Base-by-base conservation (phyloP, 1,284 basidiomycete species). In the Trichosporon sp. region DNA sequence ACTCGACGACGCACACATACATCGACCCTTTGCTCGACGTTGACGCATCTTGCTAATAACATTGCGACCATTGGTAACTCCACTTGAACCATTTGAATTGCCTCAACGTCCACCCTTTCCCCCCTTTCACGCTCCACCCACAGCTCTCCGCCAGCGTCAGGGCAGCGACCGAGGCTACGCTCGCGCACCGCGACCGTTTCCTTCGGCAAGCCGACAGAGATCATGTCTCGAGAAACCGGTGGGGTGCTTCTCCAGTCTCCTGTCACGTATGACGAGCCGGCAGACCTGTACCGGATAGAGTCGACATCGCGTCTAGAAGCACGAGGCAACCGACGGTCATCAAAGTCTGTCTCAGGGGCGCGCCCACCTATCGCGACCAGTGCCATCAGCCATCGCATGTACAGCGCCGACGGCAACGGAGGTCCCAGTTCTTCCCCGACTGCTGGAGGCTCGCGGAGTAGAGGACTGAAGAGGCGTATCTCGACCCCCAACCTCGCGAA, bases 381-480 rank as follows among this genome's bases (percentile, higher is more conserved):
- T 40, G 70, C 71, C 37, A 32, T 63, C 59, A 63, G 43, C 35
- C 68, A 65, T 68, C 70, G 19, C 69, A 63, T 63, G 59, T 63
- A 74, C 71, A 40, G 68, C 59, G 66, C n/a, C 31, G 59, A 63
- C 21, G 51, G 68, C 21, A 61, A 67, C 12, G 69, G 65, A 2
- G 67, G 46, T 14, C 65, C 72, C 16, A 67, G 48, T 66, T 19
- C 37, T 67, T 46, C 65, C 43, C 64, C 68, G 38, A 48, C 19
- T 7, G 38, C 68, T 16, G 70, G 67, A n/a, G 67, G 64, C 10
- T 66, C 65, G 10, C 71, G 70, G 0, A 59, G 65, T 31, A 67
- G 78, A 19, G 80, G 78, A 1, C 65, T 83, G 11, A 82, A 82
- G 67, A 68, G 82, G 31, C 71, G 80, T 32, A 81, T 79, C 21